These are phyloP conservation scores for Tricholoma furcatifolium DNA, from an alignment of 768 basidiomycete species.

Conservation along the genomic window DNA sequence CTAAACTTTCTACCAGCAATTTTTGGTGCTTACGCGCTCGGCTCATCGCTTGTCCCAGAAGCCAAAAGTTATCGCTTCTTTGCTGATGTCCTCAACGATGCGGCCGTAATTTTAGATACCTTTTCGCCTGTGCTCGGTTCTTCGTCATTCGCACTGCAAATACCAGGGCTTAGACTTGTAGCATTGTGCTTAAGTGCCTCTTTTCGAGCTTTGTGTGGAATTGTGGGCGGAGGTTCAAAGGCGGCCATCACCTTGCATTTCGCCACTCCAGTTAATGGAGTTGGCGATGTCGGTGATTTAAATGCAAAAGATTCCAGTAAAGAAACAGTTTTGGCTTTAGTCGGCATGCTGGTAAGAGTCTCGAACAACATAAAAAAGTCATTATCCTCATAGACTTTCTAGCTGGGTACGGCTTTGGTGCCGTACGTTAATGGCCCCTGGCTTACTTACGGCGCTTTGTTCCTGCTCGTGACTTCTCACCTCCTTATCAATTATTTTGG, in stretches of 20 bases:
- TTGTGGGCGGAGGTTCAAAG: conserved; percentile 70
- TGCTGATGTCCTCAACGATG: conserved; percentile 67
- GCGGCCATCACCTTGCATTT: conserved; percentile 69
- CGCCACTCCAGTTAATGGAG: conserved; percentile 45
- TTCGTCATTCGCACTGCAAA: conserved; percentile 29
- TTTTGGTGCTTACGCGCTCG: conserved; percentile 56
- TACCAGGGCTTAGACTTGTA: conserved; percentile 41
- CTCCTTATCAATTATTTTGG: conserved; percentile 59
- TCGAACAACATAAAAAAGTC: not conserved
- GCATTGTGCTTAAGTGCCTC: conserved; percentile 60
- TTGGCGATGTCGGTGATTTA: conserved; percentile 67
- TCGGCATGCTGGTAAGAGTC: conserved; percentile 61
- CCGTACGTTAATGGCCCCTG: conserved; percentile 48
- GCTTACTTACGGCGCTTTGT: conserved; percentile 50
- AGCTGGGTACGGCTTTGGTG: conserved; percentile 63
- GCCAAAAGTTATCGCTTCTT: conserved; percentile 68
- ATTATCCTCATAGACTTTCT: not conserved
- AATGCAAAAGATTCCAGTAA: conserved; percentile 74
- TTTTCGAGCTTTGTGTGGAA: conserved; percentile 55
- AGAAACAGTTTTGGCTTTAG: conserved; percentile 65
- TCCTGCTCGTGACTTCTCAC: conserved; percentile 52
- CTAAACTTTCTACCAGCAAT: conserved; percentile 45
- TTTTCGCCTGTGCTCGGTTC: conserved; percentile 54
- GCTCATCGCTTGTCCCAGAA: conserved; percentile 66
- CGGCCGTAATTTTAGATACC: conserved; percentile 56